phyloP scores from a whole-genome alignment of 78 protist species.

The Dictyostelium capitatum region DNA sequence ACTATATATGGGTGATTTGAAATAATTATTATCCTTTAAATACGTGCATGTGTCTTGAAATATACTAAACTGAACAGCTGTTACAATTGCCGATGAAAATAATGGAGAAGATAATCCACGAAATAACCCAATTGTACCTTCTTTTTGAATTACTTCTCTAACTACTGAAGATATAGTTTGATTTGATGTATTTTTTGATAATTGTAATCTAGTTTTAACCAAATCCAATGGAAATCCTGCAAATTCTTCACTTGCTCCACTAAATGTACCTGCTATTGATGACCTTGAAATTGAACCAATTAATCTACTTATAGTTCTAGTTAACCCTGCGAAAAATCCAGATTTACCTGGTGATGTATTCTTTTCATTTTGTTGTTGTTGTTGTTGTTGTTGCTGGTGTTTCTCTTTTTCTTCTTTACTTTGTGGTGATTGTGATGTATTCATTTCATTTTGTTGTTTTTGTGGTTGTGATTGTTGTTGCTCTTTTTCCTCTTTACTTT shows the following conservation, averaged over 20 bases:
- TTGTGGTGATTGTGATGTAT: no score
- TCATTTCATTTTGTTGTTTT: no score
- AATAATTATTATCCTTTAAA: not conserved
- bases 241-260: constrained; percentile 73
- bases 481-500: no score
- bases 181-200: not conserved
- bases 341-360: not conserved
- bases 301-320: not conserved
- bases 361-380: no score
- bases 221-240: constrained; percentile 54
- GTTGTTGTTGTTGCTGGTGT: no score
- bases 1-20: not conserved
- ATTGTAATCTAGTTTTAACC: constrained; percentile 53
- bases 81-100: constrained; percentile 1
- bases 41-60: constrained; percentile 14
- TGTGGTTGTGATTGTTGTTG: no score
- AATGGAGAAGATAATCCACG: constrained; percentile 41
- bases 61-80: constrained; percentile 28
- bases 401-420: no score
- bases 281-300: not conserved
- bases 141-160: constrained; percentile 7
- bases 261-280: constrained; percentile 50
- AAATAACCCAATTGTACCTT: constrained; percentile 52
- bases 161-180: not conserved
- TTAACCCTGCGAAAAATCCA: constrained; percentile 2